phyloP scores from a whole-genome alignment of 495 filamentous ascomycete species.

The Aspergillus steynii region DNA sequence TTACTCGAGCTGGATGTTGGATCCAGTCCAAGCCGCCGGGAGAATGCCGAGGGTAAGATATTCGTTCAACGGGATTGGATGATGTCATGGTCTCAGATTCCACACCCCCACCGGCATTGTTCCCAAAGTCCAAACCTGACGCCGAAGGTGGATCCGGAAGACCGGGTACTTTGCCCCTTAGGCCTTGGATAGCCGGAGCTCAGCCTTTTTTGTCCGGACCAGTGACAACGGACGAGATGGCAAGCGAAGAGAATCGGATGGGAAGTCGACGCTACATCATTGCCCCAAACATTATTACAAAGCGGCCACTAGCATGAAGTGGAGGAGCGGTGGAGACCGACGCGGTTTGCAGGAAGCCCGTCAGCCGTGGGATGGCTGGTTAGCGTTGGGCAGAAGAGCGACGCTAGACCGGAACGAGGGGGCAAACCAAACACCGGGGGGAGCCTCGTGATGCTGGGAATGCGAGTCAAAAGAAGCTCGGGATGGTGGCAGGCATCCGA shows the following conservation, averaged over 20 bases:
- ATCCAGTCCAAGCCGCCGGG: conserved; percentile 6
- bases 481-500: neutral
- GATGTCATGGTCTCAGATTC: conserved; percentile 12
- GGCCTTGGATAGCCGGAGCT: neutral
- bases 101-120: conserved; percentile 3
- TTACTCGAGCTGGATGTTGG: conserved; percentile 7
- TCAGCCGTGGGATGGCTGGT: conserved; percentile 1
- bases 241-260: neutral
- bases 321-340: conserved; percentile 14
- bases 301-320: neutral
- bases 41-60: conserved; percentile 9
- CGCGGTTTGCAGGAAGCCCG: neutral
- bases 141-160: conserved; percentile 3
- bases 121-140: neutral
- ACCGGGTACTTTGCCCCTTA: conserved; percentile 4
- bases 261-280: neutral
- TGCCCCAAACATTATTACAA: neutral
- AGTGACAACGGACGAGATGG: neutral
- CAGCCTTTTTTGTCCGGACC: neutral
- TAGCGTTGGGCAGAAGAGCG: neutral
- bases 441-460: conserved; percentile 8
- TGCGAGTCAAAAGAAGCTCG: conserved; percentile 2
- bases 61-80: conserved; percentile 6
- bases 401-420: neutral
- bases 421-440: neutral